Percentiles rank a stretch among this genome's conserved stretches.
Evolutionary conservation across 768 basidiomycete genomes (phyloP).

Genomic region (Lyophyllum decastes): DNA sequence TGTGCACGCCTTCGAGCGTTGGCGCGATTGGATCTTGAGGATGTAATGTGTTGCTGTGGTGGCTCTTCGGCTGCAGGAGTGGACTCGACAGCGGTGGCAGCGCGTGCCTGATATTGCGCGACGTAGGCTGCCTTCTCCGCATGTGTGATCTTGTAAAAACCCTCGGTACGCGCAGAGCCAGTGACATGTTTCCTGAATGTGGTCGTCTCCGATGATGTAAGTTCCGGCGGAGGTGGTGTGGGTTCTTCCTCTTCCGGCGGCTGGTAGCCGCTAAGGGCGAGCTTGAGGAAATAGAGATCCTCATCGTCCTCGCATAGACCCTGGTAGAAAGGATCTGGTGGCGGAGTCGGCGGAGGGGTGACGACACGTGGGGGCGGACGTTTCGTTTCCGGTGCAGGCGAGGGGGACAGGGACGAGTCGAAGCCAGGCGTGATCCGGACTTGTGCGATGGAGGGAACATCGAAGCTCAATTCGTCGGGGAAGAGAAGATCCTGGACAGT

Average conservation of each 20-base stretch:
- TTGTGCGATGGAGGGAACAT: conserved; percentile 50
- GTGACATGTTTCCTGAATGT: conserved; percentile 77
- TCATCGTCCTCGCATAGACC: conserved; percentile 86
- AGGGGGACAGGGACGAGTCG: conserved; percentile 50
- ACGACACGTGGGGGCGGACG: conserved; percentile 31
- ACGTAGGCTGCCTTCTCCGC: conserved; percentile 91
- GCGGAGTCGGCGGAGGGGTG: conserved; percentile 45
- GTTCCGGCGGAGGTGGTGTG: conserved; percentile 19
- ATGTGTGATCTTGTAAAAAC: conserved; percentile 93
- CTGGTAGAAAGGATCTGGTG: conserved; percentile 52
- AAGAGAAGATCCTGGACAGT: conserved; percentile 52
- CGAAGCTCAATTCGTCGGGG: conserved; percentile 49
- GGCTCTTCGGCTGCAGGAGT: conserved; percentile 48
- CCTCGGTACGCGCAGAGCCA: conserved; percentile 91
- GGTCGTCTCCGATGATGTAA: conserved; percentile 39
- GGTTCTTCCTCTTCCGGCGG: conserved; percentile 23
- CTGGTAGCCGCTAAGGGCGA: conserved; percentile 49
- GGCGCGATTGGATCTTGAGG: conserved; percentile 88
- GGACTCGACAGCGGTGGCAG: conserved; percentile 39
- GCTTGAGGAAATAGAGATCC: conserved; percentile 78
- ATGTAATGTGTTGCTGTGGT: conserved; percentile 58
- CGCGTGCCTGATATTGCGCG: conserved; percentile 78
- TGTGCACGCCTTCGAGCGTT: conserved; percentile 89
- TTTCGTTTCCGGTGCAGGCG: conserved; percentile 39
- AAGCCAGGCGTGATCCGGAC: conserved; percentile 45